Base-by-base conservation (phyloP, 805 yeast species). In the Yarrowia deformans region DNA sequence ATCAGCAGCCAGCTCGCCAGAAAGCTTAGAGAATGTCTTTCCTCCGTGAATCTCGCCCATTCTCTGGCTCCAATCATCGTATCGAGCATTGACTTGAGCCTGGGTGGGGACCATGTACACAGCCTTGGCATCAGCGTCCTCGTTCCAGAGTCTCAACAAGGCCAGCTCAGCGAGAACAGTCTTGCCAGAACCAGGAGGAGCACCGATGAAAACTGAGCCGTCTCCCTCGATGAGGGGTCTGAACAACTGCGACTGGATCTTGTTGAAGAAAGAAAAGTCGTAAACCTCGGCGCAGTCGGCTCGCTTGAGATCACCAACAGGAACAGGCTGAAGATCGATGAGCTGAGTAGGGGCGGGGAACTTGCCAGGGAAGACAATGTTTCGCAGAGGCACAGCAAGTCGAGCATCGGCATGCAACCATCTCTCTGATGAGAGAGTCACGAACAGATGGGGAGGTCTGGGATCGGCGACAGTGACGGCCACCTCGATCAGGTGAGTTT, bases 391-490 rank as follows among this genome's bases (percentile, higher is more conserved):
- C 0, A 92, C 81, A 0, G 97, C 91, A 1, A 84, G 75, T 70
- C 84, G 85, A 71, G 83, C 81, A 69, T 96, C 90, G 69, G 92
- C 86, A 71, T 91, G 93, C 5, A 93, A 78, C 99, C 98, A 95
- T 70, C 83, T 86, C 70, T 93, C 97, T 69, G 97, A 91, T 1
- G 90, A 78, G 13, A 93, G 77, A 0, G 89, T 82, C 5, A 93
- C 83, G 77, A 90, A 91, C 72, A 89, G 87, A 72, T 87, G 88
- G 0, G 97, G 97, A 0, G 93, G 90, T 29, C 83, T 77, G 5
- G 80, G 77, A 6, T 85, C 87, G 5, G 79, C 69, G 0, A 88
- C 69, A 0, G 90, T 85, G 3, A 93, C 85, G 0, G 90, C 84
- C 72, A 92, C 87, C 43, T 88, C 92, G 1, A 92, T 60, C 29